phyloP scores from a whole-genome alignment of 2,329 filamentous ascomycete genomes.

The Mariannaea elegans region DNA sequence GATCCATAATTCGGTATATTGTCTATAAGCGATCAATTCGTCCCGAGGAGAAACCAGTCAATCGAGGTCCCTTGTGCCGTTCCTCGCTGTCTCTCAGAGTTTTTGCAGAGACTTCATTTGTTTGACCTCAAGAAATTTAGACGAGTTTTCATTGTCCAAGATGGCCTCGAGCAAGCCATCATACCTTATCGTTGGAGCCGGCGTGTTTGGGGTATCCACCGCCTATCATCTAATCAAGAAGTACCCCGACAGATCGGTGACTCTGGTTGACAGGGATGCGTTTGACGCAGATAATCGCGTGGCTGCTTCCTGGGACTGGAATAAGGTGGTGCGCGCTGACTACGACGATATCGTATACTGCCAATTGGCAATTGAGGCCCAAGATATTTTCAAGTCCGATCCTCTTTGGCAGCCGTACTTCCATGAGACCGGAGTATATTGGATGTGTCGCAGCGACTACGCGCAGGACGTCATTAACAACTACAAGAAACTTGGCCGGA shows the following conservation, averaged over 20 bases:
- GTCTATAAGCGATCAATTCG: too few species aligned
- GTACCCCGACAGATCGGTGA: constrained; percentile 60
- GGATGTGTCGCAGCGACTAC: constrained; percentile 61
- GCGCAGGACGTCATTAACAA: constrained; percentile 62
- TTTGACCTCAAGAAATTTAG: too few species aligned
- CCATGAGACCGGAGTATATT: constrained; percentile 68
- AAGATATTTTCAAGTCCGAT: constrained; percentile 67
- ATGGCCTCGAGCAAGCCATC: constrained; percentile 35
- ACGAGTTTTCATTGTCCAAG: not conserved
- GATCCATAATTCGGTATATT: too few species aligned
- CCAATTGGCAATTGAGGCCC: constrained; percentile 70
- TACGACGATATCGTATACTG: constrained; percentile 73
- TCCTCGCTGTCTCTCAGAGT: too few species aligned
- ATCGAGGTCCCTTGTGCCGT: too few species aligned
- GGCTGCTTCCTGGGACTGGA: constrained; percentile 77
- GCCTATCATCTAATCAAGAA: constrained; percentile 68
- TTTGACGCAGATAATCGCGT: constrained; percentile 56
- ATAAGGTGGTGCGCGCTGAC: constrained; percentile 76
- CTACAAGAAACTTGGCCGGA: constrained; percentile 56
- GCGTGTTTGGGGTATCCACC: constrained; percentile 72
- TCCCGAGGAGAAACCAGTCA: too few species aligned
- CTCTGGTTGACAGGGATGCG: constrained; percentile 65
- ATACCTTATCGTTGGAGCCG: constrained; percentile 70
- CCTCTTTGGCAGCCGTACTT: constrained; percentile 66
- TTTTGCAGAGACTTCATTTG: too few species aligned